These are phyloP conservation scores for Smallanthus sonchifolius DNA, from an alignment of 129 eudicot genomes.

Conservation along the genomic window DNA sequence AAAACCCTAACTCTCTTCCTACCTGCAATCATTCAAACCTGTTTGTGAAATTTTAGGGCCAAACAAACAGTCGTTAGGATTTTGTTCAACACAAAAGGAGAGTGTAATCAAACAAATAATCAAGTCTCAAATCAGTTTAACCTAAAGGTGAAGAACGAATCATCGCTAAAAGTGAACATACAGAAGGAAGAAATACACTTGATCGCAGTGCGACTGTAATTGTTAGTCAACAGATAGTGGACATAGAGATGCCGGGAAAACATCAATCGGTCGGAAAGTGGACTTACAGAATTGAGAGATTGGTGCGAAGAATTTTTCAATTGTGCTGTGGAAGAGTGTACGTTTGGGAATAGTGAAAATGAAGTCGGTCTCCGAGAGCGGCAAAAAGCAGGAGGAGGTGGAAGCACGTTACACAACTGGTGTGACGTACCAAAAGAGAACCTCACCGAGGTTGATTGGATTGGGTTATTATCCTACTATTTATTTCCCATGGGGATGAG, in stretches of 20 bases:
- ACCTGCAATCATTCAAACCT: neutral
- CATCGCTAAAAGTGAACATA: neutral
- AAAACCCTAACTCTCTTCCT: conserved; percentile 20
- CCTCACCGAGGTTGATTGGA: neutral
- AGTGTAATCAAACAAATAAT: neutral
- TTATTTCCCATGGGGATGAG: too few species aligned
- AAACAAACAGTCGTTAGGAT: neutral
- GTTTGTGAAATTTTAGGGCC: neutral
- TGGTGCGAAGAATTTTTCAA: too few species aligned
- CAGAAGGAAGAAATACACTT: neutral
- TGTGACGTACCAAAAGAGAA: conserved; percentile 19
- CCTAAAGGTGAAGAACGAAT: neutral
- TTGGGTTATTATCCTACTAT: too few species aligned
- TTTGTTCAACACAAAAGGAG: neutral
- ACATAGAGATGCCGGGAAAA: neutral
- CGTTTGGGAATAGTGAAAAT: conserved; percentile 35
- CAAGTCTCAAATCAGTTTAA: conserved; percentile 1
- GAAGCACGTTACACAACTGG: conserved; percentile 20
- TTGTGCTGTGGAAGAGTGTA: neutral
- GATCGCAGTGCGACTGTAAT: neutral
- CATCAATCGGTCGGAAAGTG: neutral
- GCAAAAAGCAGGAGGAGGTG: conserved; percentile 26
- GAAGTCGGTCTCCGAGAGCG: conserved; percentile 27
- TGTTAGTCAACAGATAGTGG: neutral
- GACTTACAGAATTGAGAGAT: conserved; percentile 7